Percentiles rank a stretch among this genome's conserved stretches.
Conservation (phyloP, 2,329 filamentous ascomycete genomes). For the Claviceps digitariae region DNA sequence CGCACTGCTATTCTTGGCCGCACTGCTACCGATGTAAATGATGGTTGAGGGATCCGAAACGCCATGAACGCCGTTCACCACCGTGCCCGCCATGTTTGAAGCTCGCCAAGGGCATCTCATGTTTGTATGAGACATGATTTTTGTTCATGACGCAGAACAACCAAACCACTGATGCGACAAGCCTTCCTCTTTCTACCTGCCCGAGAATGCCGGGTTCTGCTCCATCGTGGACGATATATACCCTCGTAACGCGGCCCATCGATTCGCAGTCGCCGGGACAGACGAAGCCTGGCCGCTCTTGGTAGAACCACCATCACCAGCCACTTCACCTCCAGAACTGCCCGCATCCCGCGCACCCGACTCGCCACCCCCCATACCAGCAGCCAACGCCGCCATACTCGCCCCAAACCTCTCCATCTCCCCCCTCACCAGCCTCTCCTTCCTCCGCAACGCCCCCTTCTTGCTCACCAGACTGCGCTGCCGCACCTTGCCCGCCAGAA, state of each 20-base stretch:
- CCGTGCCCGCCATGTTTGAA: background rate
- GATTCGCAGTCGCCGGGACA: constrained; percentile 32
- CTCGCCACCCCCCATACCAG: constrained; percentile 9
- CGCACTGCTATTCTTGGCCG: background rate
- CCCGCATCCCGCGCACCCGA: too few species aligned
- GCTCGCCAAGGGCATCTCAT: background rate
- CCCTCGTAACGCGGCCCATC: constrained; percentile 69
- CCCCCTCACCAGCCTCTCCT: constrained; percentile 62
- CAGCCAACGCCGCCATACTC: constrained; percentile 65
- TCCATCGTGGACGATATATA: constrained; percentile 86
- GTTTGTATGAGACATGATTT: background rate
- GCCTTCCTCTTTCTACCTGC: constrained; percentile 7
- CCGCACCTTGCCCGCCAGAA: constrained; percentile 45
- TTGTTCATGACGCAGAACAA: background rate
- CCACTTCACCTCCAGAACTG: too few species aligned
- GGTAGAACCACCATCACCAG: constrained; percentile 9
- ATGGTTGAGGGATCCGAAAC: background rate
- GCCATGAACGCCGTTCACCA: background rate
- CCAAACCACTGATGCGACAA: background rate
- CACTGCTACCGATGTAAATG: background rate
- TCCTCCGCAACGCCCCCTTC: constrained; percentile 70
- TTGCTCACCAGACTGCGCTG: constrained; percentile 62
- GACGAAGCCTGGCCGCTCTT: background rate
- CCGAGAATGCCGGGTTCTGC: constrained; percentile 61
- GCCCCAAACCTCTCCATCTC: constrained; percentile 76